Evolutionary conservation across 129 eudicot species (phyloP).

Genomic region (Saussurea involucrata): DNA sequence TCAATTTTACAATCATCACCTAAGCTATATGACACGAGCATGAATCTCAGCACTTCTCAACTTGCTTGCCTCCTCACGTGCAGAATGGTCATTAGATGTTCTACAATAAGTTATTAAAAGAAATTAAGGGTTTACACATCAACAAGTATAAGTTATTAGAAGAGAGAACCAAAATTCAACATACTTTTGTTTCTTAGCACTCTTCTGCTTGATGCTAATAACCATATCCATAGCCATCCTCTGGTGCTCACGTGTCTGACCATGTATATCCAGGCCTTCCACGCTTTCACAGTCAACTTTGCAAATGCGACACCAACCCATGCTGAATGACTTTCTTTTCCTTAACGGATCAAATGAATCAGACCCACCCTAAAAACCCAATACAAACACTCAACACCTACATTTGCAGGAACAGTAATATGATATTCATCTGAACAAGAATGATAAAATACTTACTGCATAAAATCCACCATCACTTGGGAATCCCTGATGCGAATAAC

Average conservation of each 20-base stretch:
- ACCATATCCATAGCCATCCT: conserved; percentile 89
- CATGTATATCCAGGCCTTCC: conserved; percentile 91
- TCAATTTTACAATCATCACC: conserved; percentile 19
- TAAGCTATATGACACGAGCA: conserved; percentile 55
- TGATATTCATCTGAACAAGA: not conserved
- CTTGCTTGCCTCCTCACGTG: conserved; percentile 53
- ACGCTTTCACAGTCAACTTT: conserved; percentile 85
- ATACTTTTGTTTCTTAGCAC: conserved; percentile 67
- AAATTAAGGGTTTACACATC: not conserved
- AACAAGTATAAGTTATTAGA: not conserved
- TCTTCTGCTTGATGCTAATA: conserved; percentile 72
- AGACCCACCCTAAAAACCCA: conserved; percentile 51
- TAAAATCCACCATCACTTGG: conserved; percentile 51
- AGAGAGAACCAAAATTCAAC: conserved; percentile 16
- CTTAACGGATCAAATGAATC: conserved; percentile 66
- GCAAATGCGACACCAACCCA: conserved; percentile 98
- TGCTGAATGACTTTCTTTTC: conserved; percentile 56
- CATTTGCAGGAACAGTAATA: conserved; percentile 7
- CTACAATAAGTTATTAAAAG: conserved; percentile 32
- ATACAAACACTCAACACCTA: conserved; percentile 3
- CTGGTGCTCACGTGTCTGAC: conserved; percentile 94
- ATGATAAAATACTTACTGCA: conserved; percentile 47
- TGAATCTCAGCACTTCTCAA: conserved; percentile 39
- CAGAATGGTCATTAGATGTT: conserved; percentile 42
- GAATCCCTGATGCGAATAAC: conserved; percentile 49